These are phyloP conservation scores for Abortiporus biennis DNA, from an alignment of 1,284 basidiomycete genomes.

Conservation along the genomic window DNA sequence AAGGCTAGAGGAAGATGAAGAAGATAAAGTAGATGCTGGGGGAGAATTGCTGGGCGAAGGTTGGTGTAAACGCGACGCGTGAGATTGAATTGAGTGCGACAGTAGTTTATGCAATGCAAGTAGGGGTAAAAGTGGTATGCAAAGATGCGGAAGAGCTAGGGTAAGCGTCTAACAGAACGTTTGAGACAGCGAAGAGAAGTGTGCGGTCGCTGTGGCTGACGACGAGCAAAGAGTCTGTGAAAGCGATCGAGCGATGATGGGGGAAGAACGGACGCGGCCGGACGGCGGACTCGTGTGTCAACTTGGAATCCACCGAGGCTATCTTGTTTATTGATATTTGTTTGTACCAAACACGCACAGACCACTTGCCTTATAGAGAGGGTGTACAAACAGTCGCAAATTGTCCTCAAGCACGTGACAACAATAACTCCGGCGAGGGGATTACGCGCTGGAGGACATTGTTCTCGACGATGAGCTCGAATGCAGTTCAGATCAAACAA, in stretches of 20 bases:
- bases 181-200: constrained; percentile 13
- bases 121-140: constrained; percentile 1
- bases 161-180: constrained; percentile 13
- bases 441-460: constrained; percentile 11
- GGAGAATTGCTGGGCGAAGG: constrained; percentile 16
- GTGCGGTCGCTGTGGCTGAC: constrained; percentile 25
- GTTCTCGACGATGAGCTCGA: constrained; percentile 11
- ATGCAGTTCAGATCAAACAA: constrained; percentile 2
- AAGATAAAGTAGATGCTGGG: constrained; percentile 21
- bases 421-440: constrained; percentile 10
- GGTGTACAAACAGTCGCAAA: constrained; percentile 12
- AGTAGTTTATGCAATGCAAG: background rate
- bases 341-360: constrained; percentile 21
- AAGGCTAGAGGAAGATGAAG: constrained; percentile 21
- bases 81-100: constrained; percentile 14
- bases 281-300: constrained; percentile 13
- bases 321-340: constrained; percentile 10
- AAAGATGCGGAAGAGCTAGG: constrained; percentile 20
- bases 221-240: constrained; percentile 16
- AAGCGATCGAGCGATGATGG: constrained; percentile 24
- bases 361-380: constrained; percentile 16
- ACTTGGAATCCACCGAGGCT: constrained; percentile 13
- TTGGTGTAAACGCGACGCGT: constrained; percentile 26
- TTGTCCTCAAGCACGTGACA: constrained; percentile 22
- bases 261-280: constrained; percentile 28